Conservation (phyloP, 306 rosid species). For the Lagenaria siceraria region DNA sequence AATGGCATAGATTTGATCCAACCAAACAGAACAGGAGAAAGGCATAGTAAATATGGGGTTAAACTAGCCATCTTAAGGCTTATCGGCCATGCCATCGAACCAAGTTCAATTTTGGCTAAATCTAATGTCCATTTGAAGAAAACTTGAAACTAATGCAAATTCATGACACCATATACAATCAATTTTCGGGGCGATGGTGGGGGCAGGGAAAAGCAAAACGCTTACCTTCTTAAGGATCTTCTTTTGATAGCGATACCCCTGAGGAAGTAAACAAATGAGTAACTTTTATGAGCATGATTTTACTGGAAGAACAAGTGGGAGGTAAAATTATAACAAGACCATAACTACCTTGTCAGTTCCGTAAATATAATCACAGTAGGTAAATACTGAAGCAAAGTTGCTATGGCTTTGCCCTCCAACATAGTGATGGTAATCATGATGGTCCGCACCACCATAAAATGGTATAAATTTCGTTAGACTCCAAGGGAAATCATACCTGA, state of each 20-base stretch:
- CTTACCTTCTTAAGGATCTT: constrained; percentile 63
- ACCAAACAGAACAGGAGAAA: neutral
- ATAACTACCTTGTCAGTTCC: constrained; percentile 88
- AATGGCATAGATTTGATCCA: neutral
- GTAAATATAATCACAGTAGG: constrained; percentile 91
- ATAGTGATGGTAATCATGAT: constrained; percentile 95
- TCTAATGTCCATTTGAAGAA: neutral
- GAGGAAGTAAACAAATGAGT: constrained; percentile 24
- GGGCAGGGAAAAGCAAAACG: neutral
- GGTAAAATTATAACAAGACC: constrained; percentile 12
- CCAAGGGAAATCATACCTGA: constrained; percentile 91
- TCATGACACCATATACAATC: neutral
- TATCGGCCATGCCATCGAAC: neutral
- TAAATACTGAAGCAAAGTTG: constrained; percentile 91
- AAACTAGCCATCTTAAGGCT: neutral
- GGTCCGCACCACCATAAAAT: constrained; percentile 87
- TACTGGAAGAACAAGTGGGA: constrained; percentile 1
- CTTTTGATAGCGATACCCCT: constrained; percentile 85
- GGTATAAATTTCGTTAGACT: constrained; percentile 68
- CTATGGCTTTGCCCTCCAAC: constrained; percentile 97
- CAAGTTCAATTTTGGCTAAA: neutral
- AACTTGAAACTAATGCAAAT: neutral
- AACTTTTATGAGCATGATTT: constrained; percentile 15
- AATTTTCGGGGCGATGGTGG: neutral
- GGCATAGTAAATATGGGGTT: neutral